These are phyloP conservation scores for Cucurbita maxima DNA, from an alignment of 306 rosid species.

Conservation along the genomic window DNA sequence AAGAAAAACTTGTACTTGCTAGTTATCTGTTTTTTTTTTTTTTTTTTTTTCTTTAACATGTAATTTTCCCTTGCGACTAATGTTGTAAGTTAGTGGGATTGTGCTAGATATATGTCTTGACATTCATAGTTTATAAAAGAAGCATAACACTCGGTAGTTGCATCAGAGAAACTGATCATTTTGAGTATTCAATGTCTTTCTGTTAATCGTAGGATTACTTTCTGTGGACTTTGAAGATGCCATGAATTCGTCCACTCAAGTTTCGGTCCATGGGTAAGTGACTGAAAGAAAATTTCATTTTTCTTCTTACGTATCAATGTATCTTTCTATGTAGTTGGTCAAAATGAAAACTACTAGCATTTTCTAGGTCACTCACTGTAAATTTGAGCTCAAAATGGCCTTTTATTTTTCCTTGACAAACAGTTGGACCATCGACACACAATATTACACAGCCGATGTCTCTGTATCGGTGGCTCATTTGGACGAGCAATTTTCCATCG, in stretches of 20 bases:
- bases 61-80: background rate
- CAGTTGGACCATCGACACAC: conserved; percentile 75
- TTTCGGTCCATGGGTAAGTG: conserved; percentile 49
- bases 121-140: background rate
- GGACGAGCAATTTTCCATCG: conserved; percentile 36
- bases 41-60: background rate
- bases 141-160: background rate
- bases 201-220: conserved; percentile 38
- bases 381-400: background rate
- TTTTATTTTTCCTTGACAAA: background rate
- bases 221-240: conserved; percentile 46
- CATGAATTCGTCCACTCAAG: conserved; percentile 40
- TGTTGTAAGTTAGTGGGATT: background rate
- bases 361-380: background rate
- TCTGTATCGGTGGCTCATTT: conserved; percentile 63
- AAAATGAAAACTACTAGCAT: background rate
- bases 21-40: background rate
- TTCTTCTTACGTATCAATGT: background rate
- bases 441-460: conserved; percentile 75
- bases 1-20: background rate
- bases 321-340: background rate
- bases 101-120: background rate
- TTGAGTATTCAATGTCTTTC: background rate
- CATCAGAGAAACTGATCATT: background rate
- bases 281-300: background rate